Evolutionary conservation across 371 early-diverging fungal species (phyloP).

Genomic region (Gilbertella persicaria): DNA sequence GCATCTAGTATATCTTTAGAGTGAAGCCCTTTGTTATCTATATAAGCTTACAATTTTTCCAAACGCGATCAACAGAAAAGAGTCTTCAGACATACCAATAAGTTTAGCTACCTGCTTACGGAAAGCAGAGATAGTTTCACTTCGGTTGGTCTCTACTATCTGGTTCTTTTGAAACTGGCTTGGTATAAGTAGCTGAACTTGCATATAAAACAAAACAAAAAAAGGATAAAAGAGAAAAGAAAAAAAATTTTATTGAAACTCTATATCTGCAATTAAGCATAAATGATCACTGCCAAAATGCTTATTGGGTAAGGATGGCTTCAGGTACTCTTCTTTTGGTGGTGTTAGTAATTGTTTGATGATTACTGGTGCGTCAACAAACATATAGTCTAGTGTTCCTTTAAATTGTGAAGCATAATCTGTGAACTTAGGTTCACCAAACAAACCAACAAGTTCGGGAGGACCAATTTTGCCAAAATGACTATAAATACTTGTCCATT

Average conservation of each 20-base stretch:
- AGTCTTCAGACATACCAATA: neutral
- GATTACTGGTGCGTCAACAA: constrained; percentile 26
- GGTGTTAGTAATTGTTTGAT: constrained; percentile 18
- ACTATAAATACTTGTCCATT: constrained; percentile 39
- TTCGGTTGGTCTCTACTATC: constrained; percentile 2
- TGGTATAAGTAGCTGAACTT: constrained; percentile 18
- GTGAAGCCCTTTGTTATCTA: neutral
- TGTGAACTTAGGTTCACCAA: constrained; percentile 57
- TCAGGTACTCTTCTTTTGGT: constrained; percentile 41
- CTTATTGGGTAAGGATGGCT: constrained; percentile 55
- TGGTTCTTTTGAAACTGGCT: constrained; percentile 12
- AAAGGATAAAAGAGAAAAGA: too few relatives aligned
- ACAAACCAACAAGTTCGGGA: too few relatives aligned
- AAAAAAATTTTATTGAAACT: constrained; percentile 6
- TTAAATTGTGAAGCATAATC: constrained; percentile 55
- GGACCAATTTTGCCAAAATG: too few relatives aligned
- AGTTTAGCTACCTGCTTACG: constrained; percentile 15
- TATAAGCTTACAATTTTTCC: constrained; percentile 33
- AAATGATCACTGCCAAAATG: constrained; percentile 64
- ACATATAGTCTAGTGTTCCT: constrained; percentile 59
- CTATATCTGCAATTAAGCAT: constrained; percentile 43
- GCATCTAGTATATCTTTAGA: constrained; percentile 12
- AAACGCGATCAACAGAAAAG: constrained; percentile 27
- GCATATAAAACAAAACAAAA: too few relatives aligned
- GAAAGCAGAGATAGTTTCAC: constrained; percentile 21